Base-by-base conservation (phyloP, 1,139 yeast species). In the Magnusiomyces paraingens region DNA sequence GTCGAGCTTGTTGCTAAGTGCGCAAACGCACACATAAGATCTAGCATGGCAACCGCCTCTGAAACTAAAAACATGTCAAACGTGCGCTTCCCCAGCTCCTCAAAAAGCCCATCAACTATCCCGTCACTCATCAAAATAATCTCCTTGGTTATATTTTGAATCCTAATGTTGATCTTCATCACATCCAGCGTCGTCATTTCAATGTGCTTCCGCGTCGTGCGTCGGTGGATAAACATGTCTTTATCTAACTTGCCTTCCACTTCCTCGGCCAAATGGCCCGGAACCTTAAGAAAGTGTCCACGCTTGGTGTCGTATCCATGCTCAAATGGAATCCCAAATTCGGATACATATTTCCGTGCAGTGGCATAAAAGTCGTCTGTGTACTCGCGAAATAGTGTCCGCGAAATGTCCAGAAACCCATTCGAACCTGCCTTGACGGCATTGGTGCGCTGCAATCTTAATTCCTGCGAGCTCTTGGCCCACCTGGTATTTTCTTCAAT, bases 341-440 rank as follows among this genome's bases (percentile, higher is more conserved):
- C 55, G 43, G 43, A 48, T 29, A 3, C 62, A 61, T 11, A 62
- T 4, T 49, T 42, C n/a, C 45, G 29, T 3, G 44, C 52, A 51
- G 49, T 49, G 21, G 47, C 58, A 2, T 70, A 52, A 6, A 74
- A 66, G 54, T 75, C 77, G 45, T 73, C 73, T 10, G 72, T 62
- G 5, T 70, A 62, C 5, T 64, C 67, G 52, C 72, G 70, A 52
- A 76, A 75, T 0, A 76, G 57, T 55, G 71, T 70, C 47, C 81
- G 66, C 1, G 78, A 73, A 0, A 75, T 71, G 61, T 76, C 80
- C 1, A 78, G 61, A 22, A 77, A 63, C 0, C 81, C 81, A 62
- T 77, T 77, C 1, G 66, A 62, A 0, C 79, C 80, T 35, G 70
- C 61, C 56, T 67, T 73, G 0, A 77, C 72, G 0, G 80, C 80